These are phyloP conservation scores for Saccharomycopsis hybrid DNA, from an alignment of 1,139 yeast genomes.

Conservation along the genomic window DNA sequence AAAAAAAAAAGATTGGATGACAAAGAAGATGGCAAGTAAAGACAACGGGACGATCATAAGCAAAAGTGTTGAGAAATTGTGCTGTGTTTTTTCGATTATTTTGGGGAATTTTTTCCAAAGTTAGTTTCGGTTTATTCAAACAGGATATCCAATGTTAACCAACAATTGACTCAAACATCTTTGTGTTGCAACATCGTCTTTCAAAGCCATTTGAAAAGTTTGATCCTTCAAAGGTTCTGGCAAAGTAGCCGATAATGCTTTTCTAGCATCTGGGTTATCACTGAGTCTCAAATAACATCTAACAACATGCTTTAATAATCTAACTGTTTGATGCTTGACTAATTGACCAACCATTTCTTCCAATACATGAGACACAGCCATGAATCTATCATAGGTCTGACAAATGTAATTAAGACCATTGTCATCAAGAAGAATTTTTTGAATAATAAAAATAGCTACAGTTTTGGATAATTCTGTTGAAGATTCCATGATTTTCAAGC, in stretches of 20 bases:
- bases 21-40: no score
- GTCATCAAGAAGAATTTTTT: constrained; percentile 86
- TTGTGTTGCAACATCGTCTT: constrained; percentile 85
- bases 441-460: constrained; percentile 92
- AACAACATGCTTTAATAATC: constrained; percentile 87
- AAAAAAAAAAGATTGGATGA: no score
- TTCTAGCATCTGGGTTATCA: constrained; percentile 86
- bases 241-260: constrained; percentile 73
- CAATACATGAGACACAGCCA: constrained; percentile 86
- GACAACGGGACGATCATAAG: no score
- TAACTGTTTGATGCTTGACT: constrained; percentile 61
- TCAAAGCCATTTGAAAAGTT: constrained; percentile 72
- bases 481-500: constrained; percentile 91
- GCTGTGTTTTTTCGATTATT: no score
- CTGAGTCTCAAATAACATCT: constrained; percentile 87
- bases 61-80: no score
- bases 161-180: constrained; percentile 81
- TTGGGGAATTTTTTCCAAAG: no score
- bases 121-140: no score
- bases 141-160: constrained; percentile 43
- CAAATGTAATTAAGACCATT: constrained; percentile 88
- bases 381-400: constrained; percentile 90
- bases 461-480: constrained; percentile 92
- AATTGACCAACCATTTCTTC: constrained; percentile 87
- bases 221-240: constrained; percentile 89